These are phyloP conservation scores for Solanum pimpinellifolium DNA, from an alignment of 257 asterid genomes.

Conservation along the genomic window DNA sequence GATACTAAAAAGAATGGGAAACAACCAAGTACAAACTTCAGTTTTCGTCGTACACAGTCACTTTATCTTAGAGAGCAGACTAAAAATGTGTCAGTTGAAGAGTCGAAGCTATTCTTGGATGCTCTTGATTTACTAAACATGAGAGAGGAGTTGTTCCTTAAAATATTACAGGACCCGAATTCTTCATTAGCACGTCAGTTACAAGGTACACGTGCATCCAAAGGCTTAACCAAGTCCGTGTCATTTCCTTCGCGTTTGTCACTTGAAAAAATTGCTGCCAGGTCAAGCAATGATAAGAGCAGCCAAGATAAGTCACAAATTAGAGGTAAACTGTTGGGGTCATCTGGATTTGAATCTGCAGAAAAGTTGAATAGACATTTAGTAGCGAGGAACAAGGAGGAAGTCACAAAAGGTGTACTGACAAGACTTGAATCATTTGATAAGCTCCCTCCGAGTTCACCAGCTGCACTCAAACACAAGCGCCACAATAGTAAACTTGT, in stretches of 20 bases:
- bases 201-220: conserved; percentile 29
- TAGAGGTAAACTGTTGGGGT: background rate
- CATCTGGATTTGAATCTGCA: background rate
- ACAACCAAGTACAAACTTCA: conserved; percentile 32
- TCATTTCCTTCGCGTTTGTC: conserved; percentile 43
- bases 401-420: background rate
- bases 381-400: background rate
- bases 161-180: conserved; percentile 54
- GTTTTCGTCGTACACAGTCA: conserved; percentile 32
- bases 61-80: conserved; percentile 41
- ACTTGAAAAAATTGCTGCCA: background rate
- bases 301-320: background rate
- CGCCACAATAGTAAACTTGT: conserved; percentile 24
- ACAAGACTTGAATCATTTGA: conserved; percentile 4
- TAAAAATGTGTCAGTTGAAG: conserved; percentile 31
- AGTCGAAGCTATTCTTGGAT: conserved; percentile 61
- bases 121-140: conserved; percentile 63
- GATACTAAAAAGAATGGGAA: conserved; percentile 18
- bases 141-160: conserved; percentile 67
- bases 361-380: background rate
- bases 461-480: conserved; percentile 8
- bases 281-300: background rate
- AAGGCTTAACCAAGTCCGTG: conserved; percentile 43
- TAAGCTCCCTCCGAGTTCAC: conserved; percentile 6
- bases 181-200: conserved; percentile 33